Conservation (phyloP, 345 rosid genomes). For the Arabidopsis suecica region DNA sequence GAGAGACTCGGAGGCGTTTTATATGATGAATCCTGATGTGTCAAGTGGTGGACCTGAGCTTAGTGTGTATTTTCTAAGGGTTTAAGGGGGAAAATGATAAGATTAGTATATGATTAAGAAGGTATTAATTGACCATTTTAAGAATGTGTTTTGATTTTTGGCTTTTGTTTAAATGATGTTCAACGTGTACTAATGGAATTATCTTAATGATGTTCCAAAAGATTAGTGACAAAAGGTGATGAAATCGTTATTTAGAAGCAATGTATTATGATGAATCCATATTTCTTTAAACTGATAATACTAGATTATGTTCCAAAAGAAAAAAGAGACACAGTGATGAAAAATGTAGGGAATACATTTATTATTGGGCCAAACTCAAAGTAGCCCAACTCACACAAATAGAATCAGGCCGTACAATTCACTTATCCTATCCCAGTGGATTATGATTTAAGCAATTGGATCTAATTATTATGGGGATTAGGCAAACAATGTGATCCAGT, state of each 20-base stretch:
- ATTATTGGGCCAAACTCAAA: neutral
- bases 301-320: too few relatives aligned
- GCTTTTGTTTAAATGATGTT: slow-evolving; percentile 14
- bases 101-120: slow-evolving; percentile 8
- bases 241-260: neutral
- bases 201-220: neutral
- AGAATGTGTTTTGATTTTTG: slow-evolving; percentile 16
- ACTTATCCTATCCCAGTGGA: neutral
- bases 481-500: too few relatives aligned
- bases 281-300: neutral
- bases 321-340: neutral
- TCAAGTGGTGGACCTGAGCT: slow-evolving; percentile 84
- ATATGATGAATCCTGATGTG: slow-evolving; percentile 84
- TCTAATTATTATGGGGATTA: too few relatives aligned
- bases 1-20: slow-evolving; percentile 88
- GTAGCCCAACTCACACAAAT: neutral
- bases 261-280: slow-evolving; percentile 11
- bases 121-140: slow-evolving; percentile 21
- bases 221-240: neutral
- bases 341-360: neutral
- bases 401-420: neutral
- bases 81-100: neutral
- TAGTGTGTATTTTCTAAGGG: slow-evolving; percentile 78
- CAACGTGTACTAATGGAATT: neutral
- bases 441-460: too few relatives aligned